phyloP scores from a whole-genome alignment of 345 rosid genomes.

The Laguncularia racemosa region DNA sequence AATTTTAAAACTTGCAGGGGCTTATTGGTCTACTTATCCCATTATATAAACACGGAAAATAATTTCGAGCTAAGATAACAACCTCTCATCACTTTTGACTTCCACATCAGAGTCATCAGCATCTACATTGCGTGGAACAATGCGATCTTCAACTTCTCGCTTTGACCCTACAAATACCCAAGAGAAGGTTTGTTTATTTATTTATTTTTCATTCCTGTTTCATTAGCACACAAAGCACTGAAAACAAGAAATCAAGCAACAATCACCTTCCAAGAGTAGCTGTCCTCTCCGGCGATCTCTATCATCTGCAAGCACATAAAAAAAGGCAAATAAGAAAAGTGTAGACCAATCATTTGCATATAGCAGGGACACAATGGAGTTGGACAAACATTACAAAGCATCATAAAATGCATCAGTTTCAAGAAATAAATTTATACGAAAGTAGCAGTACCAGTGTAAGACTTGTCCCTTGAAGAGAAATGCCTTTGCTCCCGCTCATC shows the following conservation, averaged over 20 bases:
- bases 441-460: constrained; percentile 37
- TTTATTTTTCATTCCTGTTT: too few relatives aligned
- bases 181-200: too few relatives aligned
- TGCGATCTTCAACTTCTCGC: constrained; percentile 81
- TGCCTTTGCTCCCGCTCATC: constrained; percentile 89
- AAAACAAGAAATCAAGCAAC: background rate
- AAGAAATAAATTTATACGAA: background rate
- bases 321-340: background rate
- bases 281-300: constrained; percentile 82
- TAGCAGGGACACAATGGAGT: too few relatives aligned
- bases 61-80: constrained; percentile 1
- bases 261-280: constrained; percentile 70
- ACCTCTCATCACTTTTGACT: constrained; percentile 69
- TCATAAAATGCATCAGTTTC: background rate
- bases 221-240: background rate
- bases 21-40: background rate
- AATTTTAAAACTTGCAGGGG: too few relatives aligned
- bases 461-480: constrained; percentile 81
- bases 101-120: constrained; percentile 98
- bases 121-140: constrained; percentile 72
- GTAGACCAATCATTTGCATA: too few relatives aligned
- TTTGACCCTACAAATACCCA: constrained; percentile 37
- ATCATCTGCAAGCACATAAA: constrained; percentile 48
- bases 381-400: too few relatives aligned
- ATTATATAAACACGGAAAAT: background rate